Evolutionary conservation across 2,329 filamentous ascomycete genomes (phyloP), one percentile per base, ranked within the genome.

Genomic region (Trichoderma sp.): DNA sequence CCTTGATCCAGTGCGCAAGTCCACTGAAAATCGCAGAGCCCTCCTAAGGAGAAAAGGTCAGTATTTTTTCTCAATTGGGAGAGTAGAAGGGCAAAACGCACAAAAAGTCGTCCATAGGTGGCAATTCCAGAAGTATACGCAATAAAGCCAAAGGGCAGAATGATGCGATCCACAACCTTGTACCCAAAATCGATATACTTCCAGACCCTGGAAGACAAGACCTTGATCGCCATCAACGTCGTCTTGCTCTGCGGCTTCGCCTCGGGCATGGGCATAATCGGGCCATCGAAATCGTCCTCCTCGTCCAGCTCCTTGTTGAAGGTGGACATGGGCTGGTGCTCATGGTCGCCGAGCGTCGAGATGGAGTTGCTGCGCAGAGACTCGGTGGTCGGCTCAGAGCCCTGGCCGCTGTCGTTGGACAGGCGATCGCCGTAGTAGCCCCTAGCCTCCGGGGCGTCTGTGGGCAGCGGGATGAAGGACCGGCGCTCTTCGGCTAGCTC

Each of bases 1-100:
- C 95, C 79, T 98, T 98, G 79, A 97, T 89, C 83, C 93, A 97
- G 77, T 98, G 95, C 8, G 95, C 95, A 53, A 97, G 84, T 2
- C 95, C 93, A 73, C 90, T 94, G 83, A 95, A 96, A 69, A 97
- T 83, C 3, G 84, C 84, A 27, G 79, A 79, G 5, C 87, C 91
- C 78, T 91, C 89, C 91, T 94, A 72, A 19, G 5, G 37, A 35
- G 33, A 58, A 21, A 16, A 43, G 19, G 21, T 52, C n/a, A 52
- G 27, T 24, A 40, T 8, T n/a, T 43, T 43, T 43, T 43, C 14
- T n/a, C 5, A 40, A 14, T 16, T 14, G 2, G 8, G 10, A 24
- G 7, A n/a, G 8, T 6, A 27, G 3, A 61, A 31, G 8, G n/a
- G 14, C 24, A 43, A 8, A 11, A 76, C 92, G 86, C 85, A 94